Evolutionary conservation across 2,329 filamentous ascomycete species (phyloP).

Genomic region (Macrophomina phaseolina): DNA sequence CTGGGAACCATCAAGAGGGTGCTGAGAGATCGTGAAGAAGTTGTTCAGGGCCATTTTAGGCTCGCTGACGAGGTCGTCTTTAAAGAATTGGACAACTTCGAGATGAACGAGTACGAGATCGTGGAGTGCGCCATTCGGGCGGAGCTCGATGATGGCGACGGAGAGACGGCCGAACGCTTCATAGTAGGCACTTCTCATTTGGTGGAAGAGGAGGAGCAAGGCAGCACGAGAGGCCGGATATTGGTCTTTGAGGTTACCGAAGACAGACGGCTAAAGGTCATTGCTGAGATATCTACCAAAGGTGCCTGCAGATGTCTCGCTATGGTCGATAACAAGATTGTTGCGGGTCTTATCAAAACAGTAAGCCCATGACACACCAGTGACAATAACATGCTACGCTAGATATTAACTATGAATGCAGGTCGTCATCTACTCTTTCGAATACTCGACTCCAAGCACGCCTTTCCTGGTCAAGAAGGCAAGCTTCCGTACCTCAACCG

Average conservation of each 20-base stretch:
- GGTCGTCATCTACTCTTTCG: conserved; percentile 65
- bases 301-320: conserved; percentile 82
- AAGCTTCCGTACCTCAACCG: conserved; percentile 80
- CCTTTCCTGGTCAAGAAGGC: conserved; percentile 71
- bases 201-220: conserved; percentile 61
- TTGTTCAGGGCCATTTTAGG: conserved; percentile 79
- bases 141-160: conserved; percentile 67
- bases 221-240: conserved; percentile 73
- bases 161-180: conserved; percentile 73
- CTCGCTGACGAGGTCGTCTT: conserved; percentile 92
- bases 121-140: conserved; percentile 84
- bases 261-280: conserved; percentile 73
- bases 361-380: conserved; percentile 51
- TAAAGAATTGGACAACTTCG: conserved; percentile 73
- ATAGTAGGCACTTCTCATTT: conserved; percentile 88
- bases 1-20: conserved; percentile 83
- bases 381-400: too few species aligned
- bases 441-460: conserved; percentile 58
- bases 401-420: conserved; percentile 34
- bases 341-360: conserved; percentile 89
- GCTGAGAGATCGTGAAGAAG: conserved; percentile 72
- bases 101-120: conserved; percentile 72
- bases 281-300: conserved; percentile 72
- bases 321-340: conserved; percentile 73
- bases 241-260: conserved; percentile 82